A percentile compares a stretch with the other conserved stretches of the same genome.
Evolutionary conservation across 106 monocot species (phyloP).

Genomic region (Chionographis japonica): DNA sequence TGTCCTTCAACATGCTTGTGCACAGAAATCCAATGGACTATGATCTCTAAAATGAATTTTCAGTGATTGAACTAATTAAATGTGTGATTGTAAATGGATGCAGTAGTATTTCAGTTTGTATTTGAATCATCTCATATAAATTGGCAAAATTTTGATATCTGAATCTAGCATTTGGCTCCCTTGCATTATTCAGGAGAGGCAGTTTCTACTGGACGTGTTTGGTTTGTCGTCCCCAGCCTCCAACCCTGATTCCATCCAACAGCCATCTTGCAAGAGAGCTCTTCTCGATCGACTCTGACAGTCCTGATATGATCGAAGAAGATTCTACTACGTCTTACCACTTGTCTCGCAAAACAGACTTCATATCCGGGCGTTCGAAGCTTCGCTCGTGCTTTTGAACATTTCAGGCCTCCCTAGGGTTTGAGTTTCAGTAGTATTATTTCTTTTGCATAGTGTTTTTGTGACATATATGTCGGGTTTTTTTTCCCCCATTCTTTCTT

Average conservation of each 20-base stretch:
- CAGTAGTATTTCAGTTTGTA: background rate
- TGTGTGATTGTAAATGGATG: no score
- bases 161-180: background rate
- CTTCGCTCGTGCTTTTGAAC: background rate
- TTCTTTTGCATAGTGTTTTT: no score
- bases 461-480: no score
- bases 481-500: background rate
- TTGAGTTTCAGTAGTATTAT: background rate
- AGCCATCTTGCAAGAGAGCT: conserved; percentile 62
- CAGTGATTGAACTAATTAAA: no score
- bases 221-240: conserved; percentile 40
- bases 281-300: conserved; percentile 32
- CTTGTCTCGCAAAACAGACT: no score
- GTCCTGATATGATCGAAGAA: no score
- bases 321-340: background rate
- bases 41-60: no score
- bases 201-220: conserved; percentile 53
- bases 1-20: background rate
- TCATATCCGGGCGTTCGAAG: background rate
- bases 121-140: background rate
- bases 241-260: conserved; percentile 18
- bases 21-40: background rate
- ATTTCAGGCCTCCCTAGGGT: background rate
- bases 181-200: conserved; percentile 59
- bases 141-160: background rate